phyloP scores from a whole-genome alignment of 2,329 filamentous ascomycete species.

The Penicillium sp. region DNA sequence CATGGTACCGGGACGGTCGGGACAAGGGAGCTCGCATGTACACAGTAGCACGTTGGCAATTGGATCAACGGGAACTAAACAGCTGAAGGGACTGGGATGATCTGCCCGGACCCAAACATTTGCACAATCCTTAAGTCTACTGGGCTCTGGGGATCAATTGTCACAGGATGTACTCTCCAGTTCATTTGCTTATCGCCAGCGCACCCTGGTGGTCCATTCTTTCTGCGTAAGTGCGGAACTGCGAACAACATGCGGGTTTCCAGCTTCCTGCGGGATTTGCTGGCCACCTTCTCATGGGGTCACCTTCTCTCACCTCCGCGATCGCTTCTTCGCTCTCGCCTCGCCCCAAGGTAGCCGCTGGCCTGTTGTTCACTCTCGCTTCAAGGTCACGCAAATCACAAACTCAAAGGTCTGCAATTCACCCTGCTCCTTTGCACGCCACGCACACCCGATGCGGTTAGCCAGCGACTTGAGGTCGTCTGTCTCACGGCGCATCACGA shows the following conservation, averaged over 20 bases:
- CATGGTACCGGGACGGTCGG: not conserved
- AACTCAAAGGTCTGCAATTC: constrained; percentile 8
- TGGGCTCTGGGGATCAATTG: not conserved
- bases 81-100: constrained; percentile 4
- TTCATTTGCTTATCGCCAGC: no score
- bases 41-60: no score
- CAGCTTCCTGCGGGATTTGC: not conserved
- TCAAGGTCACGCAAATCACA: constrained; percentile 11
- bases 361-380: not conserved
- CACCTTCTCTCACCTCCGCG: not conserved
- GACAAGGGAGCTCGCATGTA: not conserved
- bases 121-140: not conserved
- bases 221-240: no score
- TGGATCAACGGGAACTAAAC: no score
- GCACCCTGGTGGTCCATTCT: no score
- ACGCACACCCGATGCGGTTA: constrained; percentile 11
- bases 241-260: no score
- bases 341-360: not conserved
- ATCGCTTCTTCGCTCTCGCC: not conserved
- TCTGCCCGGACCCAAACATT: constrained; percentile 13
- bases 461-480: constrained; percentile 11
- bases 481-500: constrained; percentile 10
- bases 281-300: not conserved
- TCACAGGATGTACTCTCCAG: no score
- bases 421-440: constrained; percentile 11